These are phyloP conservation scores for Arthrobotrys megalospora DNA, from an alignment of 2,329 filamentous ascomycete species.

Conservation along the genomic window DNA sequence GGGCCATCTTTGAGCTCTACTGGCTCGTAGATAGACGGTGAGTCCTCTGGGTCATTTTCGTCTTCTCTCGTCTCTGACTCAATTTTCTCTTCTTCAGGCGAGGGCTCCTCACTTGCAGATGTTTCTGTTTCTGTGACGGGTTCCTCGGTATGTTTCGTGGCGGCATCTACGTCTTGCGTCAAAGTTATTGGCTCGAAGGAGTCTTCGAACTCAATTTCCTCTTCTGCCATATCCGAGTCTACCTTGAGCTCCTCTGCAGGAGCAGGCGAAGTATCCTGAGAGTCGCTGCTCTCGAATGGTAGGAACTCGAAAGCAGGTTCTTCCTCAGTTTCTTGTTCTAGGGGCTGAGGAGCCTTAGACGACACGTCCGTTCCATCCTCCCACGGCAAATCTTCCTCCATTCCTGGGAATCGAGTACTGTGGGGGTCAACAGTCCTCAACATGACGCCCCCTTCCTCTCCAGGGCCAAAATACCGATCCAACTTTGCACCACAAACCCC, in stretches of 20 bases:
- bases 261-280: neutral
- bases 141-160: conserved; percentile 3
- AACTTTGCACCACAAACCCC: conserved; percentile 50
- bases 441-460: conserved; percentile 43
- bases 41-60: conserved; percentile 28
- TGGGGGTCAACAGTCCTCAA: conserved; percentile 36
- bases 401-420: conserved; percentile 23
- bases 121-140: conserved; percentile 22
- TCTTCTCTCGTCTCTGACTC: conserved; percentile 41
- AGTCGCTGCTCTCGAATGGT: neutral
- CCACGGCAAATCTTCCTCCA: conserved; percentile 55
- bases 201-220: conserved; percentile 15
- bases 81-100: conserved; percentile 26
- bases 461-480: conserved; percentile 43
- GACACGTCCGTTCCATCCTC: conserved; percentile 40
- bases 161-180: neutral
- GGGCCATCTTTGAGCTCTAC: conserved; percentile 54
- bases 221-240: neutral
- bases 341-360: neutral
- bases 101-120: conserved; percentile 7
- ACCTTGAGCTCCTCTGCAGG: neutral
- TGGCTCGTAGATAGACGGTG: conserved; percentile 26
- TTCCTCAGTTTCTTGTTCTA: neutral
- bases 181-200: conserved; percentile 18
- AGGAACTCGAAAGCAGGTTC: conserved; percentile 32